These are phyloP conservation scores for Ophiostoma australiae DNA, from an alignment of 2,329 filamentous ascomycete genomes.

Conservation along the genomic window DNA sequence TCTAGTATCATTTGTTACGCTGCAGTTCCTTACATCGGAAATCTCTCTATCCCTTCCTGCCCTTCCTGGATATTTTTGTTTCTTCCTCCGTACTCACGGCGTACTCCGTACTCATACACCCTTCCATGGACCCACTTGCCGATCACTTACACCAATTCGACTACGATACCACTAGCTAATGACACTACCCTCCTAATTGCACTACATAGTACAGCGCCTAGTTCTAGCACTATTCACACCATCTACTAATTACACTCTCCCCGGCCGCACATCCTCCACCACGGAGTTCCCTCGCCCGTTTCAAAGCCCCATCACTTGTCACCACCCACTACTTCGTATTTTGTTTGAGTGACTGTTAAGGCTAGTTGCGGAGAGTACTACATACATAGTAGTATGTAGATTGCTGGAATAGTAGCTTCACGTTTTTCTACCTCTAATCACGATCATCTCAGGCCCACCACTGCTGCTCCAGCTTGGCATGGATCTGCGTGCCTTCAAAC, in stretches of 20 bases:
- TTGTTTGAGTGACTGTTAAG: too few relatives aligned
- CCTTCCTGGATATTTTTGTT: not conserved
- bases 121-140: not conserved
- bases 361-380: too few relatives aligned
- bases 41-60: not conserved
- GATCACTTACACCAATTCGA: not conserved
- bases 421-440: constrained; percentile 7
- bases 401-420: not conserved
- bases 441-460: not conserved
- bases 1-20: not conserved
- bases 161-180: not conserved
- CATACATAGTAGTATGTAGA: not conserved
- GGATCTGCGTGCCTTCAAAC: not conserved
- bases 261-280: not conserved
- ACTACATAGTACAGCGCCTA: not conserved
- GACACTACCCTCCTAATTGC: not conserved
- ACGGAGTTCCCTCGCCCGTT: not conserved
- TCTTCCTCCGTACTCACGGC: too few relatives aligned
- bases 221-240: not conserved
- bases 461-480: not conserved
- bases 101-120: too few relatives aligned
- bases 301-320: not conserved
- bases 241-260: not conserved
- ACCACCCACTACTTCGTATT: not conserved
- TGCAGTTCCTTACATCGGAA: not conserved